Conservation (phyloP, 306 rosid species). For the Delonix regia region DNA sequence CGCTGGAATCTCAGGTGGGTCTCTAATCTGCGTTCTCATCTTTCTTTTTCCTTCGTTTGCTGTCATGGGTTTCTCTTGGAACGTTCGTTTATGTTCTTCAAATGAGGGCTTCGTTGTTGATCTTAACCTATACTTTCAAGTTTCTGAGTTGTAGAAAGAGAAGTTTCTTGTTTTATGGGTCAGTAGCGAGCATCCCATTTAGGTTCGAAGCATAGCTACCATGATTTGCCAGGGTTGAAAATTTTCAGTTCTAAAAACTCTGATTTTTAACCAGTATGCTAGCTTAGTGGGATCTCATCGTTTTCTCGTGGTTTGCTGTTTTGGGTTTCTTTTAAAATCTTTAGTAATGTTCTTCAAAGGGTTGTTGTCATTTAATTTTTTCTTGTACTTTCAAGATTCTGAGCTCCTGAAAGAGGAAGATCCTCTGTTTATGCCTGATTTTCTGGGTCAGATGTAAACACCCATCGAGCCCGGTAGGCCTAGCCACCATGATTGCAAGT, state of each 20-base stretch:
- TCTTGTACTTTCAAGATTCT: background rate
- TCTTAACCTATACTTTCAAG: background rate
- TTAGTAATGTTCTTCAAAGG: background rate
- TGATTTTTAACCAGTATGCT: background rate
- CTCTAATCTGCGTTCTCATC: background rate
- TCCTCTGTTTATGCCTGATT: background rate
- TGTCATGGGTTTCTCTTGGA: slow-evolving; percentile 1
- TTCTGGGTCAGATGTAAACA: background rate
- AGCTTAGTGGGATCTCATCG: background rate
- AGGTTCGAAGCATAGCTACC: background rate
- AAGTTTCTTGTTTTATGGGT: background rate
- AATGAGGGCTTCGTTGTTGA: background rate
- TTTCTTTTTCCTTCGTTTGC: too few relatives aligned
- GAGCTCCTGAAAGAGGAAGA: background rate
- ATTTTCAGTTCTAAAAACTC: background rate
- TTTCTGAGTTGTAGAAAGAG: background rate
- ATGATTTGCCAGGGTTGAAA: background rate
- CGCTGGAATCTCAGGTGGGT: slow-evolving; percentile 88
- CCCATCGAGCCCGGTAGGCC: background rate
- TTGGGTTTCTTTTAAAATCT: background rate
- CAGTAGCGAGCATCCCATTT: background rate
- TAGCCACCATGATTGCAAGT: background rate
- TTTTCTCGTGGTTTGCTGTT: background rate
- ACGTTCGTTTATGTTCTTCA: background rate
- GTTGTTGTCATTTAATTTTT: background rate